Evolutionary conservation across 768 basidiomycete species (phyloP).

Genomic region (Tulasnella sp.): DNA sequence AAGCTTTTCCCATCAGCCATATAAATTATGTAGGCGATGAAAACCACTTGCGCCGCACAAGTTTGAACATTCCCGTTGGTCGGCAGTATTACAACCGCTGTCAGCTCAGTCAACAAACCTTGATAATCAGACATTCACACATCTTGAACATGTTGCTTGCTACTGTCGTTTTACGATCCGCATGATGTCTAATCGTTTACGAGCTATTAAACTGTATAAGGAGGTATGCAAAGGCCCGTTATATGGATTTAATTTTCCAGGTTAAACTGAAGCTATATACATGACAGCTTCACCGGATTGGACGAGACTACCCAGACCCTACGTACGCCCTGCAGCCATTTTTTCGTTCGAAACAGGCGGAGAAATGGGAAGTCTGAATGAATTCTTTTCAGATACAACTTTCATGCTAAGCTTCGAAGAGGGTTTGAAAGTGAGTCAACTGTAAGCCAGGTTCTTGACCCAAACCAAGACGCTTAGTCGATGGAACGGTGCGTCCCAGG

Average conservation of each 20-base stretch:
- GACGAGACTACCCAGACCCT: constrained; percentile 73
- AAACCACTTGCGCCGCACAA: too few species aligned
- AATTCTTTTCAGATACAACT: constrained; percentile 51
- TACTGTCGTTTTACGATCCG: too few species aligned
- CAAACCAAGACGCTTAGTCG: not conserved
- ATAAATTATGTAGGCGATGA: too few species aligned
- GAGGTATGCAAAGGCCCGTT: constrained; percentile 30
- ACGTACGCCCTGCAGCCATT: constrained; percentile 40
- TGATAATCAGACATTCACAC: too few species aligned
- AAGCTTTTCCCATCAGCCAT: too few species aligned
- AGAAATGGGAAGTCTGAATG: not conserved
- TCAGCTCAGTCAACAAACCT: too few species aligned
- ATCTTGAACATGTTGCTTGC: too few species aligned
- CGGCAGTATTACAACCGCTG: too few species aligned
- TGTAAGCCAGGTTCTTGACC: not conserved
- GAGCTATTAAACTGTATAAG: constrained; percentile 68
- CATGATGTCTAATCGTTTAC: constrained; percentile 35
- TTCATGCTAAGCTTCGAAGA: constrained; percentile 56
- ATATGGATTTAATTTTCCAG: not conserved
- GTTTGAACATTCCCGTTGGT: too few species aligned
- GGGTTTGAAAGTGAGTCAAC: constrained; percentile 58
- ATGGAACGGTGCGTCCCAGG: constrained; percentile 35
- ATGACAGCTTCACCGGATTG: constrained; percentile 50
- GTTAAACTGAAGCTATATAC: not conserved
- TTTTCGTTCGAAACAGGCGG: not conserved